These are phyloP conservation scores for Paramarasmius palmivorus DNA, from an alignment of 1,284 basidiomycete species.

Conservation along the genomic window DNA sequence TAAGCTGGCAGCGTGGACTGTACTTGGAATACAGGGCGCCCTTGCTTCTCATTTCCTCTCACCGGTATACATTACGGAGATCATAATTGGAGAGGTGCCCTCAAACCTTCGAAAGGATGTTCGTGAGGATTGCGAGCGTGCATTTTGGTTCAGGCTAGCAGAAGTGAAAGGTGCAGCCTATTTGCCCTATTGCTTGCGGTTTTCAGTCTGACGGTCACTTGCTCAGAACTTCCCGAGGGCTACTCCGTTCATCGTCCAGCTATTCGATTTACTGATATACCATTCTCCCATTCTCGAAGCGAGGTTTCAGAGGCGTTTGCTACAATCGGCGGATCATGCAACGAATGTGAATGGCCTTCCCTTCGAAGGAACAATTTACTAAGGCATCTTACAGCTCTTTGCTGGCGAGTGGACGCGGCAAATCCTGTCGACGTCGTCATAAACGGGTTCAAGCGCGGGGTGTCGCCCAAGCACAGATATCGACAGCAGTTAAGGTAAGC, in stretches of 20 bases:
- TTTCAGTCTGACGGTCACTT: neutral
- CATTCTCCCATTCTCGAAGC: conserved; percentile 62
- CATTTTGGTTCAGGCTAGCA: conserved; percentile 54
- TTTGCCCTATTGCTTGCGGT: conserved; percentile 3
- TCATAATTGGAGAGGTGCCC: conserved; percentile 76
- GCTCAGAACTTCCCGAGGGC: conserved; percentile 40
- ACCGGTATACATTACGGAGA: conserved; percentile 63
- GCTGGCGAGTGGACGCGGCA: conserved; percentile 60
- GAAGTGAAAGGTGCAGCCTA: conserved; percentile 35
- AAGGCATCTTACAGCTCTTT: conserved; percentile 51
- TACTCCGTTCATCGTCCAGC: conserved; percentile 50
- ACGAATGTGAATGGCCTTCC: conserved; percentile 54
- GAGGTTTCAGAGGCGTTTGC: conserved; percentile 27
- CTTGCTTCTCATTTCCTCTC: conserved; percentile 57
- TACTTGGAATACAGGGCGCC: conserved; percentile 85
- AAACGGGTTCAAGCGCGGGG: conserved; percentile 76
- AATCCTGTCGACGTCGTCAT: conserved; percentile 60
- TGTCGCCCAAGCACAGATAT: conserved; percentile 66
- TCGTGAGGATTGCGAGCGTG: conserved; percentile 57
- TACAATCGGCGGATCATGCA: conserved; percentile 47
- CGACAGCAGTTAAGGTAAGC: conserved; percentile 61
- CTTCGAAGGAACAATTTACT: neutral
- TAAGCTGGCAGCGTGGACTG: conserved; percentile 84
- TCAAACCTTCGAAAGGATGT: conserved; percentile 39
- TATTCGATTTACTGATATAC: conserved; percentile 56